Conservation (phyloP, 257 asterid species). For the Knoxia roxburghii region DNA sequence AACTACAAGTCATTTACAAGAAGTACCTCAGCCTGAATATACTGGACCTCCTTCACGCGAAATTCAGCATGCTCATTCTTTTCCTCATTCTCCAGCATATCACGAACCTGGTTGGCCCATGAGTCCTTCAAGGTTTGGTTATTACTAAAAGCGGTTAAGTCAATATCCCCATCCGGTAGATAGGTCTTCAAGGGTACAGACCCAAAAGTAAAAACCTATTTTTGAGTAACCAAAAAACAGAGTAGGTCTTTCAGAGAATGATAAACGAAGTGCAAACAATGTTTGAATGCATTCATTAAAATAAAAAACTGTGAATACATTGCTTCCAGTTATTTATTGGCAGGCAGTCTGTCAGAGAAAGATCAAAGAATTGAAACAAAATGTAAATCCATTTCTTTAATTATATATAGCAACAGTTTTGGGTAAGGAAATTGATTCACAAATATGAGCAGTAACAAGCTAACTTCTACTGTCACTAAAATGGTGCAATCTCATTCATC, state of each 20-base stretch:
- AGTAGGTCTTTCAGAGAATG: conserved; percentile 1
- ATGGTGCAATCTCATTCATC: too few species aligned
- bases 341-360: too few species aligned
- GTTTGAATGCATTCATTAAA: too few species aligned
- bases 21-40: conserved; percentile 93
- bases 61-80: conserved; percentile 88
- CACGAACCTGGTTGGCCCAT: conserved; percentile 91
- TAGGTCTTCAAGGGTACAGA: conserved; percentile 95
- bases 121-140: conserved; percentile 66
- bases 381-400: neutral
- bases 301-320: too few species aligned
- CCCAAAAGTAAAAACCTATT: conserved; percentile 79
- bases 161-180: conserved; percentile 91
- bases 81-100: conserved; percentile 84
- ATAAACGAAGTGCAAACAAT: neutral
- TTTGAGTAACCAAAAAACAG: conserved; percentile 1
- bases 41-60: conserved; percentile 95
- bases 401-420: too few species aligned
- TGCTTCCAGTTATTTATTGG: too few species aligned
- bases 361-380: too few species aligned
- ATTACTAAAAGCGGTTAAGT: conserved; percentile 75
- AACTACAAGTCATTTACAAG: neutral
- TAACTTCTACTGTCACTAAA: neutral
- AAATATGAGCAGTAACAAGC: neutral
- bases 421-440: neutral